Evolutionary conservation across 305 asterid genomes (phyloP).

Genomic region (Rubia balearica): DNA sequence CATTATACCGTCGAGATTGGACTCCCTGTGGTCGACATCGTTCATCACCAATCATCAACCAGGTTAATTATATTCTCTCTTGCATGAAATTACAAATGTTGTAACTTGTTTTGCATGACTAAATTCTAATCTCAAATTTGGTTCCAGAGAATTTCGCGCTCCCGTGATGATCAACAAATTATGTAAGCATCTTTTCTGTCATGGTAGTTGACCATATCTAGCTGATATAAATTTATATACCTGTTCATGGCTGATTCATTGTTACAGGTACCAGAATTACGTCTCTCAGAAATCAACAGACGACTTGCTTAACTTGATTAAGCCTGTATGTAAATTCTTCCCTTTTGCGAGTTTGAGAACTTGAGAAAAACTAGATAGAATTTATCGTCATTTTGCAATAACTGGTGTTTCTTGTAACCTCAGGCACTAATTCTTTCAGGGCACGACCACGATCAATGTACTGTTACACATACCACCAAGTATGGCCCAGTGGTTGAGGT

Average conservation of each 20-base stretch:
- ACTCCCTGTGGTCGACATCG: slow-evolving; percentile 86
- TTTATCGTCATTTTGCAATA: slow-evolving; percentile 13
- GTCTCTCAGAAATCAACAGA: slow-evolving; percentile 48
- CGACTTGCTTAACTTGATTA: slow-evolving; percentile 51
- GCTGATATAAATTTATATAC: slow-evolving; percentile 8
- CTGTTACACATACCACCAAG: slow-evolving; percentile 49
- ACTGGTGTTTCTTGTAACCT: slow-evolving; percentile 21
- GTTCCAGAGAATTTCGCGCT: slow-evolving; percentile 61
- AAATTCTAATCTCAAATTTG: slow-evolving; percentile 2
- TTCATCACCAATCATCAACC: slow-evolving; percentile 70
- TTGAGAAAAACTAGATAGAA: background rate
- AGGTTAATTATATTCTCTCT: slow-evolving; percentile 29
- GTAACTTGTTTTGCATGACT: slow-evolving; percentile 1
- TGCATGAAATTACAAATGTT: background rate
- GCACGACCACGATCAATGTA: slow-evolving; percentile 97
- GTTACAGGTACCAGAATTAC: slow-evolving; percentile 83
- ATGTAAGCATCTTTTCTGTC: slow-evolving; percentile 40
- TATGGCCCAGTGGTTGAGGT: slow-evolving; percentile 72
- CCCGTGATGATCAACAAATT: slow-evolving; percentile 45
- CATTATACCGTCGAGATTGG: slow-evolving; percentile 70
- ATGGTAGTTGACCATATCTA: slow-evolving; percentile 12
- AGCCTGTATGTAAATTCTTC: slow-evolving; percentile 58
- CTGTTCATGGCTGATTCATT: slow-evolving; percentile 17
- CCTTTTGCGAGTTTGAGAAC: slow-evolving; percentile 17
- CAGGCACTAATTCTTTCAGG: slow-evolving; percentile 88